Percentiles rank a stretch among this genome's conserved stretches.
Evolutionary conservation across 2,329 filamentous ascomycete species (phyloP).

Genomic region (Lachnellula cervina): DNA sequence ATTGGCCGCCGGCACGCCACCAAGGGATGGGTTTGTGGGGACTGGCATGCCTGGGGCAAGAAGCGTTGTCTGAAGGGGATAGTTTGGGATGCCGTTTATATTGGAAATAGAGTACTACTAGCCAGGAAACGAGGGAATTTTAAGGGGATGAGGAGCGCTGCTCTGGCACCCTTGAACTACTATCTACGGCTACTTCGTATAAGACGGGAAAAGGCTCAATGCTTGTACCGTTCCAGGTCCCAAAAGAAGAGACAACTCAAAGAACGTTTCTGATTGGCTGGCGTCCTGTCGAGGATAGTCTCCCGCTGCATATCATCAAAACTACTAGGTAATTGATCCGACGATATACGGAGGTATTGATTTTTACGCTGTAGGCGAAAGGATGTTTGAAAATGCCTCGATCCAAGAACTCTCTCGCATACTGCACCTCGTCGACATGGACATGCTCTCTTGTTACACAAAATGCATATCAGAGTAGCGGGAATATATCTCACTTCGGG

Average conservation of each 20-base stretch:
- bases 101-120: slow-evolving; percentile 6
- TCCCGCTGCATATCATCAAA: slow-evolving; percentile 26
- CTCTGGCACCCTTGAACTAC: neutral
- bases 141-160: neutral
- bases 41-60: slow-evolving; percentile 8
- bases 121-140: neutral
- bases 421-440: slow-evolving; percentile 1
- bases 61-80: slow-evolving; percentile 17
- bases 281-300: slow-evolving; percentile 16
- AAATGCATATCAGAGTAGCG: slow-evolving; percentile 5
- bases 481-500: slow-evolving; percentile 1
- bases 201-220: neutral
- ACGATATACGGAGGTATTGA: slow-evolving; percentile 7
- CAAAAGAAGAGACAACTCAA: slow-evolving; percentile 20
- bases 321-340: slow-evolving; percentile 14
- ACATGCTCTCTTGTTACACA: slow-evolving; percentile 7
- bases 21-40: slow-evolving; percentile 6
- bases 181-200: neutral
- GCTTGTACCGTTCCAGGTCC: slow-evolving; percentile 2
- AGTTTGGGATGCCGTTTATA: slow-evolving; percentile 6
- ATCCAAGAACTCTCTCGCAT: neutral
- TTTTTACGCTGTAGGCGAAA: neutral
- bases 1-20: slow-evolving; percentile 17
- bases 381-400: slow-evolving; percentile 6
- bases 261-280: slow-evolving; percentile 12